Evolutionary conservation across 2,329 filamentous ascomycete genomes (phyloP).

Genomic region (Alternaria angustiovoidea): DNA sequence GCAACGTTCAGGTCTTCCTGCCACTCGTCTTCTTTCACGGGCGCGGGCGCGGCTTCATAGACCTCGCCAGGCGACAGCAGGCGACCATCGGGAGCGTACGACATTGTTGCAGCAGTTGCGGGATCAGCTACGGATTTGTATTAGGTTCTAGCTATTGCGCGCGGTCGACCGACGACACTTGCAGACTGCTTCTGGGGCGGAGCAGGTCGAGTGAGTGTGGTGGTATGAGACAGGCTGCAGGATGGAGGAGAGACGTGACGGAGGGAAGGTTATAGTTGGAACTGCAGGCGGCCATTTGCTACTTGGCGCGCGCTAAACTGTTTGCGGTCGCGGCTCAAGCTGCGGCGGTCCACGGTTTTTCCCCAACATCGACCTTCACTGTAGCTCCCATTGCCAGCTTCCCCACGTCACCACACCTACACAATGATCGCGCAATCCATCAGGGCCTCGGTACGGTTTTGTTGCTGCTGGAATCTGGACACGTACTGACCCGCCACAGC

Average conservation of each 20-base stretch:
- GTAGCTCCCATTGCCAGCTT: slow-evolving; percentile 45
- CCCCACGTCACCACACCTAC: slow-evolving; percentile 39
- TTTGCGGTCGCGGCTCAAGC: slow-evolving; percentile 31
- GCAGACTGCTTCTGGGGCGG: slow-evolving; percentile 18
- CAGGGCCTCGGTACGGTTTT: slow-evolving; percentile 65
- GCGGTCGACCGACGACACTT: slow-evolving; percentile 21
- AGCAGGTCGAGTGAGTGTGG: slow-evolving; percentile 29
- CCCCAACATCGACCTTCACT: slow-evolving; percentile 33
- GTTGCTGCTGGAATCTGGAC: slow-evolving; percentile 11
- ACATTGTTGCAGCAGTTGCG: slow-evolving; percentile 31
- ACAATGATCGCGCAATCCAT: slow-evolving; percentile 68
- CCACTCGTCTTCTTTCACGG: slow-evolving; percentile 60
- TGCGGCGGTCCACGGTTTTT: slow-evolving; percentile 27
- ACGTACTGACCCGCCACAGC: slow-evolving; percentile 55
- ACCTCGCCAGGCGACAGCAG: slow-evolving; percentile 57
- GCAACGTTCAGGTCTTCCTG: slow-evolving; percentile 87
- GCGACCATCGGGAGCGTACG: slow-evolving; percentile 45
- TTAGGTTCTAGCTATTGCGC: slow-evolving; percentile 25
- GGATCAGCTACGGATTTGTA: slow-evolving; percentile 17
- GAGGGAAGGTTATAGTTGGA: slow-evolving; percentile 2
- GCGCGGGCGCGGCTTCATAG: slow-evolving; percentile 48
- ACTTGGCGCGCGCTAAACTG: slow-evolving; percentile 26
- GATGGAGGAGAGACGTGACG: slow-evolving; percentile 6
- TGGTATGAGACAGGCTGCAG: slow-evolving; percentile 28
- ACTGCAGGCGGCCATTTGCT: slow-evolving; percentile 15